These are phyloP conservation scores for Scheffersomyces lignosus DNA, from an alignment of 805 yeast genomes.

Conservation along the genomic window DNA sequence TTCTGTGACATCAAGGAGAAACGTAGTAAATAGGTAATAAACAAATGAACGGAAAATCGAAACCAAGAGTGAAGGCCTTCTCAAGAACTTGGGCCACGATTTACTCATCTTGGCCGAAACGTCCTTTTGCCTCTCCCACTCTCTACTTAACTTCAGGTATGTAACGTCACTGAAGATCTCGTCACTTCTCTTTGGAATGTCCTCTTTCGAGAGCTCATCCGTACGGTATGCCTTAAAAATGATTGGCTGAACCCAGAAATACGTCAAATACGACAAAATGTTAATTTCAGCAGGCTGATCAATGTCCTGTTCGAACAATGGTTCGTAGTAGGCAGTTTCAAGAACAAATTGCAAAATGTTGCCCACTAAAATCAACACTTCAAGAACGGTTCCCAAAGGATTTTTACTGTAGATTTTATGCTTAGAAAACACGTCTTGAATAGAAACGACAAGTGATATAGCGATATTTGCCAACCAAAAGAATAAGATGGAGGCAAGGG, in stretches of 20 bases:
- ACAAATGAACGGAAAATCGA: constrained; percentile 19
- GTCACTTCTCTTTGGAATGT: constrained; percentile 12
- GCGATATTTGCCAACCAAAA: constrained; percentile 20
- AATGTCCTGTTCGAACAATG: constrained; percentile 23
- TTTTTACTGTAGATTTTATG: constrained; percentile 13
- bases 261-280: constrained; percentile 21
- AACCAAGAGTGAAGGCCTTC: constrained; percentile 20
- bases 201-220: constrained; percentile 18
- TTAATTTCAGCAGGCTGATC: constrained; percentile 16
- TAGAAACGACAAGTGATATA: constrained; percentile 8
- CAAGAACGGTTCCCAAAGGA: constrained; percentile 4
- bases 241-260: constrained; percentile 27
- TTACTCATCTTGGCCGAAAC: constrained; percentile 4
- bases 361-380: constrained; percentile 10
- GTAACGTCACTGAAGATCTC: constrained; percentile 14
- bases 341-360: constrained; percentile 13
- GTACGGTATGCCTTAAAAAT: constrained; percentile 23
- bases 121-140: constrained; percentile 23
- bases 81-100: constrained; percentile 1
- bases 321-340: constrained; percentile 19
- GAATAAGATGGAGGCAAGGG: constrained; percentile 21
- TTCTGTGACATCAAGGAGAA: constrained; percentile 22
- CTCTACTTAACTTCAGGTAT: constrained; percentile 15
- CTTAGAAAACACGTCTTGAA: constrained; percentile 21
- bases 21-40: constrained; percentile 8